A percentile compares a stretch with the other conserved stretches of the same genome.
These are phyloP conservation scores for Zygnema cylindricum DNA, from an alignment of 139 green algal genomes.

Conservation along the genomic window DNA sequence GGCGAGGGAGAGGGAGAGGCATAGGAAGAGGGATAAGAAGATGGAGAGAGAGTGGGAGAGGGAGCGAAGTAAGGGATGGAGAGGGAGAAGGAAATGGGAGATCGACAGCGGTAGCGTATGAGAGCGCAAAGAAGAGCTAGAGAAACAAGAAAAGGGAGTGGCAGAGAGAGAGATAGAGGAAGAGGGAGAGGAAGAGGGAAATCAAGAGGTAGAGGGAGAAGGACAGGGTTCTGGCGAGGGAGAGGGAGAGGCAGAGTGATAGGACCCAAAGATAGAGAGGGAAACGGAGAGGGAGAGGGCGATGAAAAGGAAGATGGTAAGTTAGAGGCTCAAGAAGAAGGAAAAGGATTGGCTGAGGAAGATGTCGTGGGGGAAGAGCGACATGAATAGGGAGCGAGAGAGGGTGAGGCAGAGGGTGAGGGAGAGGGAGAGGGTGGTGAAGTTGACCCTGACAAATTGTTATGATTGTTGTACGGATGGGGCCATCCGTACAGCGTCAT, in stretches of 20 bases:
- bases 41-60: no score
- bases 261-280: no score
- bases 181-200: neutral
- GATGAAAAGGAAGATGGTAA: no score
- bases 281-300: no score
- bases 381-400: neutral
- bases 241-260: neutral
- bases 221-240: neutral
- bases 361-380: neutral
- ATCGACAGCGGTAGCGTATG: no score
- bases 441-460: no score
- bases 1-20: neutral
- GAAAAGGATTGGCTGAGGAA: neutral
- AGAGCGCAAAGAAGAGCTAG: neutral
- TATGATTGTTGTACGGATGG: neutral
- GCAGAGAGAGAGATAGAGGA: no score
- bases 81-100: no score
- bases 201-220: neutral
- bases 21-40: neutral
- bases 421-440: no score
- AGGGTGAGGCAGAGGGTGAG: neutral
- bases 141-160: neutral
- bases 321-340: no score
- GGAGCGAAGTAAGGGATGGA: neutral
- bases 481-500: neutral